Base-by-base conservation (phyloP, 306 rosid species). In the Quercus parvula region DNA sequence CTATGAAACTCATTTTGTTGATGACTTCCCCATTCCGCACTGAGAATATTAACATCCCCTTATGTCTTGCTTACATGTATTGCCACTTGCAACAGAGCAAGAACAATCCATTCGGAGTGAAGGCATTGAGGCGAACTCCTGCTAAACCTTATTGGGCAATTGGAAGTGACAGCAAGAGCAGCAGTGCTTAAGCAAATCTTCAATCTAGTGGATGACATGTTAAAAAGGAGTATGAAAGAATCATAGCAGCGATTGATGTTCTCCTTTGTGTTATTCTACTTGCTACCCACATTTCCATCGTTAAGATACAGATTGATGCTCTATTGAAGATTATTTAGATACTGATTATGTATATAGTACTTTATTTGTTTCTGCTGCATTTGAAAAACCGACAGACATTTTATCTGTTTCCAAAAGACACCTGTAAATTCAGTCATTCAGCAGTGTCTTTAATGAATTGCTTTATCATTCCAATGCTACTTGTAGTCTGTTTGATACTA, bases 31-130 rank as follows among this genome's bases (percentile, higher is more conserved):
- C 46, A 38, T 38, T 7, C 3, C 41, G 2, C 19, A 0, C 67
- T 24, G 14, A 22, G 25, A 61, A 61, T 4, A 10, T 61, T 25
- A 12, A 10, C 28, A 4, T 59, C 67, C 31, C 57, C 46, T 12
- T 44, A 18, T n/a, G 1, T 52, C 56, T 51, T 78, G 70, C 44
- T 82, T 35, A 71, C 55, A 27, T 77, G 62, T 75, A 20, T 75
- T 75, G 73, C 13, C 77, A 59, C 61, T 57, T 81, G 74, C 79
- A n/a, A 80, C 91, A 96, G 99, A 71, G 94, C 80, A 84, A 87
- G 90, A 80, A 79, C 82, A 86, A 84, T 73, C 94, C 96, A n/a
- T 56, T 96, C 35, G 96, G 91, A 85, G 87, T 95, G 75, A 92
- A 88, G 94, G 90, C 97, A 62, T 56, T 91, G 91, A 92, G 74